phyloP scores from a whole-genome alignment of 352 stramenopile genomes.

The Globisporangium ultimum region DNA sequence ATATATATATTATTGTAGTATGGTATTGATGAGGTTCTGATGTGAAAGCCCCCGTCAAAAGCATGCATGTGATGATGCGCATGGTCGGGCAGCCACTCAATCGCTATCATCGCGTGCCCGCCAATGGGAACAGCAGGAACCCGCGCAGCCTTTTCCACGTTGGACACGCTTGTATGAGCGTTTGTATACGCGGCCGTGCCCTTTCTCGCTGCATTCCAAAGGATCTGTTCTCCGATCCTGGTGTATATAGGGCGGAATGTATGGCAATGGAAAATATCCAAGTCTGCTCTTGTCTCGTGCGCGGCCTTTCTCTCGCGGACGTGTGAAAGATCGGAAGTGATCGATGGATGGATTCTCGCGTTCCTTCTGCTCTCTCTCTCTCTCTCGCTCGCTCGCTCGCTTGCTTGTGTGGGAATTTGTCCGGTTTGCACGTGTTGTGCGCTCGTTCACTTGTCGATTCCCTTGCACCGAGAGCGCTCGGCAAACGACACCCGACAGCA shows the following conservation, averaged over 20 bases:
- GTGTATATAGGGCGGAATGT: not conserved
- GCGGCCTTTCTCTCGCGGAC: not conserved
- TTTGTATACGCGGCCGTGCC: not conserved
- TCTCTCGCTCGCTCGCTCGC: slow-evolving; percentile 2
- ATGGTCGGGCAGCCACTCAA: not conserved
- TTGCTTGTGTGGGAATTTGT: not conserved
- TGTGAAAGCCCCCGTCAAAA: too few species aligned
- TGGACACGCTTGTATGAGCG: not conserved
- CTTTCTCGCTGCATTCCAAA: not conserved
- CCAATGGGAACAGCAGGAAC: not conserved
- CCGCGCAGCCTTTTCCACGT: not conserved
- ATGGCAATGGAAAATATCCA: not conserved
- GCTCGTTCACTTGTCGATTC: not conserved
- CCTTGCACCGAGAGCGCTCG: too few species aligned
- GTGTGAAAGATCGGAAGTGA: slow-evolving; percentile 7
- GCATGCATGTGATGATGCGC: too few species aligned
- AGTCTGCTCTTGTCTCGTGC: too few species aligned
- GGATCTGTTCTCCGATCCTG: not conserved
- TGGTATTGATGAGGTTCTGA: too few species aligned
- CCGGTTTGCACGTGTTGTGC: not conserved
- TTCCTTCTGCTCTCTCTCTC: not conserved
- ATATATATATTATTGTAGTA: too few species aligned
- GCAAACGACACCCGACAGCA: not conserved
- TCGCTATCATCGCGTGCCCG: not conserved
- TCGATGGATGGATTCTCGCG: not conserved